Base-by-base conservation (phyloP, 176 grass and related monocot species). In the Triticum aestivum region DNA sequence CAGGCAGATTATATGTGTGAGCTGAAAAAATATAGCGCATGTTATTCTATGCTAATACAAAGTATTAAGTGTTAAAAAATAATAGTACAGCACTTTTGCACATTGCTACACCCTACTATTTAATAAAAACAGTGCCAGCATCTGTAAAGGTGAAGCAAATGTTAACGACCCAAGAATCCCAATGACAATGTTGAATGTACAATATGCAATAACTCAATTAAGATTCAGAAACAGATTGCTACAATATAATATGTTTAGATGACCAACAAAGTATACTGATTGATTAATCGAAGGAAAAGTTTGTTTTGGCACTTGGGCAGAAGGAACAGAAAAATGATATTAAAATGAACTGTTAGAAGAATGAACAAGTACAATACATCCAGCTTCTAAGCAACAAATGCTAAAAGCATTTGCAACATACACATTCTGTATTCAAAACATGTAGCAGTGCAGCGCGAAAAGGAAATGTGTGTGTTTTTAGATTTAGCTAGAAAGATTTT, bases 1-100 rank as follows among this genome's bases (percentile, higher is more conserved):
- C n/a, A 84, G 69, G 15, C 84, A 17, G 8, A 8, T 63, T 69
- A 64, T 87, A 49, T 82, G 76, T 61, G 76, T 71, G 63, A 87
- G 69, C 69, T 91, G 65, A 86, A 72, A 83, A 45, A 66, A 8
- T 69, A 86, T 39, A 0, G 1, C 61, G 20, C 32, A 56, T 56
- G 68, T 23, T 75, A 34, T 73, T 83, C 45, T 59, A 13, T 30
- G 58, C 67, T 30, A 7, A 20, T 11, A 13, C 34, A 45, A 67
- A 41, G 56, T 8, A 39, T 70, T 70, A 23, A 79, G 17, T 61
- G 24, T n/a, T 79, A 39, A 8, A 9, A 86, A 69, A 37, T 17
- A 44, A 59, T 69, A 68, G 30, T 47, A 15, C 44, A 70, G 9
- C 17, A 71, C 30, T 54, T 45, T 21, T 59, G 33, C 27, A 79